These are phyloP conservation scores for Isatis tinctoria DNA, from an alignment of 345 rosid species.

Conservation along the genomic window DNA sequence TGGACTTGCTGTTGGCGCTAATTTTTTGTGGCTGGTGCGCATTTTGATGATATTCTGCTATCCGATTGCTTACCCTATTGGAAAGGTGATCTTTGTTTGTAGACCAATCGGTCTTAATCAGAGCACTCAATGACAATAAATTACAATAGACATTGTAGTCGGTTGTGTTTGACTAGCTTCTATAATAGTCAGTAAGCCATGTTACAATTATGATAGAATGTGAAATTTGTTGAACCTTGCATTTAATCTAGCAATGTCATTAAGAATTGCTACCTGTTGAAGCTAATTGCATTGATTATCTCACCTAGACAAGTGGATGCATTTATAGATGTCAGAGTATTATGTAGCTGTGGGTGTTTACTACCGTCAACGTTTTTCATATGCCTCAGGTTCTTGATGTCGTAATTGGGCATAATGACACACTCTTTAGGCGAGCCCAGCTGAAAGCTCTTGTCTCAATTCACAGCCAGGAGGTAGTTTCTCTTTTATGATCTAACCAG, in stretches of 20 bases:
- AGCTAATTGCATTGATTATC: conserved; percentile 8
- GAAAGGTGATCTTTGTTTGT: conserved; percentile 46
- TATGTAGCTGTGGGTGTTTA: conserved; percentile 5
- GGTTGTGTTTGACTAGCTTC: conserved; percentile 2
- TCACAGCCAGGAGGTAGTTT: conserved; percentile 70
- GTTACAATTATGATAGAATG: neutral
- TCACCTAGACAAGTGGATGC: conserved; percentile 2
- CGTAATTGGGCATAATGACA: conserved; percentile 64
- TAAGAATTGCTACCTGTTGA: neutral
- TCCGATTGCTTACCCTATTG: conserved; percentile 77
- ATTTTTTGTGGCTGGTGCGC: conserved; percentile 67
- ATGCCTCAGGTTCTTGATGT: conserved; percentile 60
- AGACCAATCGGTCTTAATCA: neutral
- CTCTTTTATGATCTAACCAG: neutral
- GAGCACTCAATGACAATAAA: neutral
- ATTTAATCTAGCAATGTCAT: neutral
- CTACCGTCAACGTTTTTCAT: neutral
- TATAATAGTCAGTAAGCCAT: neutral
- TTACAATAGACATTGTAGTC: neutral
- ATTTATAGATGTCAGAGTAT: neutral
- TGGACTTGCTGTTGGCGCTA: conserved; percentile 75
- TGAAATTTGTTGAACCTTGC: neutral
- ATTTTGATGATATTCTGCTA: conserved; percentile 68
- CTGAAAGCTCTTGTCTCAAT: conserved; percentile 82
- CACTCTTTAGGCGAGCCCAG: conserved; percentile 76